These are phyloP conservation scores for Cercospora citrullina DNA, from an alignment of 2,329 filamentous ascomycete species.

Conservation along the genomic window DNA sequence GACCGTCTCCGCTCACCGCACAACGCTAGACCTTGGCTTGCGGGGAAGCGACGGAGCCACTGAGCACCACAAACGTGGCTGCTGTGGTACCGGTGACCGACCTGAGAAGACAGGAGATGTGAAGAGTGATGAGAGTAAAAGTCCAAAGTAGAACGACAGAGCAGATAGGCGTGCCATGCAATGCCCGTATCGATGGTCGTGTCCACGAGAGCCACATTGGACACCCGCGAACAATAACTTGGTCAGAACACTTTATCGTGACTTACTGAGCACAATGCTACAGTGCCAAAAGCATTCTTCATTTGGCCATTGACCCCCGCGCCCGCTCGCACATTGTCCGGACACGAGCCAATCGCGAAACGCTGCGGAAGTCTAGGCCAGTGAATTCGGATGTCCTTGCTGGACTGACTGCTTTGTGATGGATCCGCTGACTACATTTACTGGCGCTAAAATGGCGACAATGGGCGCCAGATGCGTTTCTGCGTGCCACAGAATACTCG, in stretches of 20 bases:
- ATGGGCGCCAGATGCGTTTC: not conserved
- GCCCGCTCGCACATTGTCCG: not conserved
- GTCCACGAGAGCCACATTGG: not conserved
- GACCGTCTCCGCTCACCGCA: conserved; percentile 16
- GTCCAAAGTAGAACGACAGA: not conserved
- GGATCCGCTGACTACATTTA: not conserved
- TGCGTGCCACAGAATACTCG: not conserved
- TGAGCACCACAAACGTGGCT: not conserved
- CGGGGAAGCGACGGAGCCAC: conserved; percentile 15
- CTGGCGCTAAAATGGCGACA: not conserved
- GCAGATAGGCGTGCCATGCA: not conserved
- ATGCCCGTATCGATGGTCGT: not conserved
- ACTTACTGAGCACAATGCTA: not conserved
- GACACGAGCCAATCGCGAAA: not conserved
- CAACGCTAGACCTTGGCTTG: conserved; percentile 8
- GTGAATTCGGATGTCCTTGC: not conserved
- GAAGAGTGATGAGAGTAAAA: not conserved
- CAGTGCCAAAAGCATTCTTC: not conserved
- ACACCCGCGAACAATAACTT: too few species aligned
- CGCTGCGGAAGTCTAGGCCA: not conserved
- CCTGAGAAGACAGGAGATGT: not conserved
- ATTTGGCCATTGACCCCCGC: not conserved
- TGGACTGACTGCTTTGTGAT: not conserved
- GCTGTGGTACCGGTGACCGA: not conserved
- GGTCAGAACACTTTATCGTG: not conserved